phyloP scores from a whole-genome alignment of 805 yeast genomes.

The Saturnispora dispora region DNA sequence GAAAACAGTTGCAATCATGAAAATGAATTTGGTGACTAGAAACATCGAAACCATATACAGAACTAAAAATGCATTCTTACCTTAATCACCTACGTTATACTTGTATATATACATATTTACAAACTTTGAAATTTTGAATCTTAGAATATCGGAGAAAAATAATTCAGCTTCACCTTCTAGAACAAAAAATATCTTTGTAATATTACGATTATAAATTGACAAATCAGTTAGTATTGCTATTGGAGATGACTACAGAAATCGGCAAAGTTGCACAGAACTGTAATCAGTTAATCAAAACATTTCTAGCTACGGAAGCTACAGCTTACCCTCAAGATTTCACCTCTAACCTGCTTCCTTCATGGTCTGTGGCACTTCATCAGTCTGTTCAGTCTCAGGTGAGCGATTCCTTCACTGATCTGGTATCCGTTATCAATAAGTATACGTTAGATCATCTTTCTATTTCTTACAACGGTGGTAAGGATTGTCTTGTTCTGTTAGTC shows the following conservation, averaged over 20 bases:
- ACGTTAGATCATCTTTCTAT: conserved; percentile 50
- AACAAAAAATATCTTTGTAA: neutral
- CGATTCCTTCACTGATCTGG: conserved; percentile 15
- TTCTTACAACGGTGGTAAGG: conserved; percentile 95
- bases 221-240: neutral
- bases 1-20: conserved; percentile 40
- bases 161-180: neutral
- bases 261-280: neutral
- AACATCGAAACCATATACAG: conserved; percentile 46
- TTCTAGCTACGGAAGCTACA: neutral
- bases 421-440: conserved; percentile 17
- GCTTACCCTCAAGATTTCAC: neutral
- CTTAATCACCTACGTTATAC: neutral
- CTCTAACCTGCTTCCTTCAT: neutral
- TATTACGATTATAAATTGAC: neutral
- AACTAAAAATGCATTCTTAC: conserved; percentile 40
- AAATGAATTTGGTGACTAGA: conserved; percentile 52
- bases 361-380: conserved; percentile 9
- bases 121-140: neutral
- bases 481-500: conserved; percentile 82
- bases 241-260: neutral
- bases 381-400: conserved; percentile 22
- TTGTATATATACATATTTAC: neutral
- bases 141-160: neutral
- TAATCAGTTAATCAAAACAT: neutral